Conservation (phyloP, 352 stramenopile species). For the Globisporangium barbulae region DNA sequence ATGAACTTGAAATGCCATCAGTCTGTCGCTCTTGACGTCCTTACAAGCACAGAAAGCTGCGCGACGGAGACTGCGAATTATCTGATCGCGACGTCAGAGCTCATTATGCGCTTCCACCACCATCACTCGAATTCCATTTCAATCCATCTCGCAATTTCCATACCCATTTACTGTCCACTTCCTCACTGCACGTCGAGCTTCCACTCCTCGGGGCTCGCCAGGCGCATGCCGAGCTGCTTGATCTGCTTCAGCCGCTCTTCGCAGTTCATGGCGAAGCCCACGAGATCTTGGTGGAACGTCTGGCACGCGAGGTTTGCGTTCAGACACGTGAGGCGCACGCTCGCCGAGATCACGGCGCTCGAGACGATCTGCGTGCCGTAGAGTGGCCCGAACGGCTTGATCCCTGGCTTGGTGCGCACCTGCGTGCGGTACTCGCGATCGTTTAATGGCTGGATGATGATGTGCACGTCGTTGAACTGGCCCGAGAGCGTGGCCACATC, state of each 20-base stretch:
- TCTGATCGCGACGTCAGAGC: too few species aligned
- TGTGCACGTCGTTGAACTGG: slow-evolving; percentile 88
- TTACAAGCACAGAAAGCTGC: too few species aligned
- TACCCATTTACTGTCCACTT: neutral
- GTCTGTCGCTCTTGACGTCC: too few species aligned
- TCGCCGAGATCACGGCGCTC: slow-evolving; percentile 53
- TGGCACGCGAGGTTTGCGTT: slow-evolving; percentile 85
- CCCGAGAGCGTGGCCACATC: slow-evolving; percentile 70
- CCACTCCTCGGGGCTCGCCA: slow-evolving; percentile 54
- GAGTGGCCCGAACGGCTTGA: slow-evolving; percentile 73
- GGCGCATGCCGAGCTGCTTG: slow-evolving; percentile 70
- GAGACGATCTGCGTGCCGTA: slow-evolving; percentile 72
- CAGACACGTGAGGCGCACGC: slow-evolving; percentile 70
- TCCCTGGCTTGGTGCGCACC: slow-evolving; percentile 68
- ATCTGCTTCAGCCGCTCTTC: slow-evolving; percentile 87
- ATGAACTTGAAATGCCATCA: too few species aligned
- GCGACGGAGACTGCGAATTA: too few species aligned
- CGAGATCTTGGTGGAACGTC: slow-evolving; percentile 77
- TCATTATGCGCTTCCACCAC: neutral
- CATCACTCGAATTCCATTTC: neutral
- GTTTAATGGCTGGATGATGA: slow-evolving; percentile 81
- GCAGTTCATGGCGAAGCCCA: slow-evolving; percentile 77
- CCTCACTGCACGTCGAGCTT: slow-evolving; percentile 24
- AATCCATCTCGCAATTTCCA: neutral
- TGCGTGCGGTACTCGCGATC: slow-evolving; percentile 69